Evolutionary conservation across 371 early-diverging fungal species (phyloP).

Genomic region (Blakeslea trispora): DNA sequence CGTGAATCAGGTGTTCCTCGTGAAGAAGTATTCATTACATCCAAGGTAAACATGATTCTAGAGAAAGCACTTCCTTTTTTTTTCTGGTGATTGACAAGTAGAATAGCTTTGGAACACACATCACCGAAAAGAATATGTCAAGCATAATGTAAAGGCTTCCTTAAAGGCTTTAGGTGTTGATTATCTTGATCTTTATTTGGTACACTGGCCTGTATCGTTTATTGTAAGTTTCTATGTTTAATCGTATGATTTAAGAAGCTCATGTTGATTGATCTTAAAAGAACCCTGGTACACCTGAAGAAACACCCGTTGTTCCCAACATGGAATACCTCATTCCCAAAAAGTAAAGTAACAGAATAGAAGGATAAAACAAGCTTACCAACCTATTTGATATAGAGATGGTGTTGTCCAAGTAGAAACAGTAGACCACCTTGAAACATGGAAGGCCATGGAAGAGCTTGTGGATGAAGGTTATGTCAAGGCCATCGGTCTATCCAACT

Average conservation of each 20-base stretch:
- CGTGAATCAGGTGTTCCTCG: slow-evolving; percentile 59
- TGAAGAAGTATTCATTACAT: slow-evolving; percentile 81
- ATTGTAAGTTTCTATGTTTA: slow-evolving; percentile 19
- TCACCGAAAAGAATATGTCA: slow-evolving; percentile 71
- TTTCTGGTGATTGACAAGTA: too few species aligned
- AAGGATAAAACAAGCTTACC: too few species aligned
- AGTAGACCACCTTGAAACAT: slow-evolving; percentile 58
- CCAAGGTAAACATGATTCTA: slow-evolving; percentile 54
- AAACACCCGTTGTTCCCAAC: slow-evolving; percentile 36
- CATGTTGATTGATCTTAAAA: slow-evolving; percentile 17
- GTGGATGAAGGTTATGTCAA: slow-evolving; percentile 54
- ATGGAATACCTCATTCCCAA: slow-evolving; percentile 37
- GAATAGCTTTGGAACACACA: slow-evolving; percentile 81
- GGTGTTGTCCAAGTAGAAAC: slow-evolving; percentile 43
- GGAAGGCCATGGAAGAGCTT: slow-evolving; percentile 78
- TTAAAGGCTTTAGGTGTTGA: slow-evolving; percentile 74
- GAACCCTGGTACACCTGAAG: slow-evolving; percentile 35
- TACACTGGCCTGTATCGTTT: slow-evolving; percentile 70
- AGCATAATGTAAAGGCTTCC: slow-evolving; percentile 63
- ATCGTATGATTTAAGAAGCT: not conserved
- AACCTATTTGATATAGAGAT: slow-evolving; percentile 27
- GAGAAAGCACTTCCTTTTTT: slow-evolving; percentile 32
- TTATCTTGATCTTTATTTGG: slow-evolving; percentile 90
- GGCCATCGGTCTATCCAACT: slow-evolving; percentile 80
- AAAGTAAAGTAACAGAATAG: too few species aligned